Evolutionary conservation across 257 asterid genomes (phyloP), one percentile per base, ranked within the genome.

Genomic region (Lithospermum erythrorhizon): DNA sequence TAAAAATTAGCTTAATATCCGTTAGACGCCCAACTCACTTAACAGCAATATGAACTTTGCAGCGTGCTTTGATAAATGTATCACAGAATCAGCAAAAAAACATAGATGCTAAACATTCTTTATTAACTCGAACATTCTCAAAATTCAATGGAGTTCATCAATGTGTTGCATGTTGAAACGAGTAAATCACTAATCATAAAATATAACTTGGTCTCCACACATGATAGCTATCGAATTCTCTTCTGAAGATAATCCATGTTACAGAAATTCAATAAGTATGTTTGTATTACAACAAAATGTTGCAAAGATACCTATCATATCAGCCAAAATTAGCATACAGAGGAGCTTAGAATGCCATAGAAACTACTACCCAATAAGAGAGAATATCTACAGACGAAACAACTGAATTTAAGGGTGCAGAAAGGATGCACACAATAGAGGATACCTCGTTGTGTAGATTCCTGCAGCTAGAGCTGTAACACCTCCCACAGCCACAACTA

Each of bases 391-490:
- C 18, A 41, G 18, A 41, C 4, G 49, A 41, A 8, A 41, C 18
- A 41, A 14, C 17, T 13, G 49, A 11, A 41, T 41, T 13, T 9
- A 8, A 8, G 48, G 1, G 15, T 41, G 49, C 5, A 14, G 18
- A 41, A 41, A 11, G 4, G 2, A 41, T 41, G 25, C 23, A 22
- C 23, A 53, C 5, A 53, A 53, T n/a, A n/a, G 16, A 22, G 22
- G 25, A 22, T 78, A 90, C 98, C 98, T 87, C 72, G 98, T 90
- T n/a, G 95, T 83, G 79, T 85, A 90, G 65, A 90, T 65, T 17
- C 98, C 96, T 32, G 98, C 98, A 19, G 98, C 96, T 65, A 90
- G 96, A 73, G 96, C 96, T 35, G 98, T 90, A 66, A 86, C 79
- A 55, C 98, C 93, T 55, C 89, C 98, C 55, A 90, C 95, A 69